phyloP scores from a whole-genome alignment of 2,329 filamentous ascomycete species.

The Pseudogymnoascus sp. region DNA sequence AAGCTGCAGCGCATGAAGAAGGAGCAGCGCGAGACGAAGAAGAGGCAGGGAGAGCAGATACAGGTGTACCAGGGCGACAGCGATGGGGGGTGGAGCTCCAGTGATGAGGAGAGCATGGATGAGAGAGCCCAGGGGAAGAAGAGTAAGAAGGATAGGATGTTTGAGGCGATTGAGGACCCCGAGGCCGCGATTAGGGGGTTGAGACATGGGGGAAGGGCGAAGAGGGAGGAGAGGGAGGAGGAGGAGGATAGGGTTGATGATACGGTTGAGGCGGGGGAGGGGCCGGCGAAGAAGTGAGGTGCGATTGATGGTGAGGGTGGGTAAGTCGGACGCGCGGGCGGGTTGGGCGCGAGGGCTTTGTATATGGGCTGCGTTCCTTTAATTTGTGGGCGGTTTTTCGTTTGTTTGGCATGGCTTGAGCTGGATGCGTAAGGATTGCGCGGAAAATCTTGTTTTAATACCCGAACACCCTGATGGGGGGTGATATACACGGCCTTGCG shows the following conservation, averaged over 20 bases:
- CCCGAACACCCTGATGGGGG: not conserved
- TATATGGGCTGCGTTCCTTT: not conserved
- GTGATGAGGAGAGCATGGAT: slow-evolving; percentile 31
- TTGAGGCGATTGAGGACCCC: slow-evolving; percentile 46
- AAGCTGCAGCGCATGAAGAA: slow-evolving; percentile 68
- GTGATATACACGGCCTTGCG: not conserved
- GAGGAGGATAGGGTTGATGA: not conserved
- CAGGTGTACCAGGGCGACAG: slow-evolving; percentile 48
- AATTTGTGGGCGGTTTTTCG: not conserved
- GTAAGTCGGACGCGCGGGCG: not conserved
- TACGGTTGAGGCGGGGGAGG: slow-evolving; percentile 1
- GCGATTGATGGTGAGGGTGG: not conserved
- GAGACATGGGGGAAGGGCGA: not conserved
- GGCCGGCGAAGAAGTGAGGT: not conserved
- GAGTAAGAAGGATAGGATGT: slow-evolving; percentile 47
- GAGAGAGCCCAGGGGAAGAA: slow-evolving; percentile 23
- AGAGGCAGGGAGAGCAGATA: slow-evolving; percentile 47
- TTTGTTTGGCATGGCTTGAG: not conserved
- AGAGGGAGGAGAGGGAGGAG: slow-evolving; percentile 5
- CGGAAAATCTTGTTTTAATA: not conserved
- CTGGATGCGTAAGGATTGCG: not conserved
- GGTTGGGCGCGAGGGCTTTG: not conserved
- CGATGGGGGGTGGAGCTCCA: slow-evolving; percentile 27
- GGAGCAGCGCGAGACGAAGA: slow-evolving; percentile 67
- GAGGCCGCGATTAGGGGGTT: slow-evolving; percentile 13